Conservation (phyloP, 2,329 filamentous ascomycete genomes). For the Clarireedia sp. region DNA sequence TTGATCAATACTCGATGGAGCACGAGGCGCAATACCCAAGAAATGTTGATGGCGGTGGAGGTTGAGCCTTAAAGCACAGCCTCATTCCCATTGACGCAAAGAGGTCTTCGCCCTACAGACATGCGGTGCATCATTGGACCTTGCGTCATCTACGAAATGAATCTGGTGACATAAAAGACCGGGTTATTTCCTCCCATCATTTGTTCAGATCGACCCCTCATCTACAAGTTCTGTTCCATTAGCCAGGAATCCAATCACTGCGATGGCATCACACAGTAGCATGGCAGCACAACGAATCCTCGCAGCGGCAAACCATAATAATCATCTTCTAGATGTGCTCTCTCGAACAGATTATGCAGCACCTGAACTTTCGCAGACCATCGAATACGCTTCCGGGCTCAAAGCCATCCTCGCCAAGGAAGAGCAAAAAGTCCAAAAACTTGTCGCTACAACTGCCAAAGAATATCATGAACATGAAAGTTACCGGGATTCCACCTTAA, state of each 20-base stretch:
- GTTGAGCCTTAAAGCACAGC: too few species aligned
- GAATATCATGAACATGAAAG: constrained; percentile 44
- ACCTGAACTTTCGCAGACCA: constrained; percentile 38
- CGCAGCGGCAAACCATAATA: constrained; percentile 1
- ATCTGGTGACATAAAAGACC: too few species aligned
- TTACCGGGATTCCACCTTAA: constrained; percentile 44
- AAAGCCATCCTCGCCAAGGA: constrained; percentile 31
- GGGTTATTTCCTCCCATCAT: too few species aligned
- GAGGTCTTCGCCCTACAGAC: too few species aligned
- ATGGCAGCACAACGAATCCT: constrained; percentile 6
- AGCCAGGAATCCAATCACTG: background rate
- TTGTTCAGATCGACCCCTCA: too few species aligned
- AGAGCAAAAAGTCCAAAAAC: constrained; percentile 33
- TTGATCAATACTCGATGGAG: too few species aligned
- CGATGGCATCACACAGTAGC: background rate
- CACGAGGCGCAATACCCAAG: too few species aligned
- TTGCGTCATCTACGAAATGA: too few species aligned
- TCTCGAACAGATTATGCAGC: constrained; percentile 41
- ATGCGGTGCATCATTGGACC: too few species aligned
- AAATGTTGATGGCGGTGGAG: too few species aligned
- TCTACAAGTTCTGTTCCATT: background rate
- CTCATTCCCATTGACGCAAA: too few species aligned
- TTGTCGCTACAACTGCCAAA: constrained; percentile 18
- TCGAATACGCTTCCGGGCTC: constrained; percentile 38
- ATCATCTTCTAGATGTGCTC: constrained; percentile 37